These are phyloP conservation scores for Chaetomium sp. DNA, from an alignment of 2,329 filamentous ascomycete genomes.

Conservation along the genomic window DNA sequence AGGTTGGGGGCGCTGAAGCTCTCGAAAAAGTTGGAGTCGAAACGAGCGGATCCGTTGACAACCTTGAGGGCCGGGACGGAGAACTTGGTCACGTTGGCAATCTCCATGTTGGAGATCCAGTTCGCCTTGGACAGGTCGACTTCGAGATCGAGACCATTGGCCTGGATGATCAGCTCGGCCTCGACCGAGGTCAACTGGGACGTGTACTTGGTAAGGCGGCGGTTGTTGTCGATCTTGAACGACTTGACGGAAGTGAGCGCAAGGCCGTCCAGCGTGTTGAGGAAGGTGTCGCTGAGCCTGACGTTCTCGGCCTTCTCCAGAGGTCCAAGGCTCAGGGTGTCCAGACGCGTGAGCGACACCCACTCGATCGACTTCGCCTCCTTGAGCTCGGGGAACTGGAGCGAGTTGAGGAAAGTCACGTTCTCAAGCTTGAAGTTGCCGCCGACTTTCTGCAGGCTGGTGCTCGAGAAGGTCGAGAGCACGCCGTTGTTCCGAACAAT, in stretches of 20 bases:
- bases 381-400: conserved; percentile 67
- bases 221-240: conserved; percentile 91
- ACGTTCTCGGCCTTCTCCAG: conserved; percentile 69
- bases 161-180: conserved; percentile 69
- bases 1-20: conserved; percentile 68
- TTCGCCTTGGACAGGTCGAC: conserved; percentile 77
- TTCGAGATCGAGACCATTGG: conserved; percentile 74
- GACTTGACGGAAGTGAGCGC: conserved; percentile 71
- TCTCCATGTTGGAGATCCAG: conserved; percentile 77
- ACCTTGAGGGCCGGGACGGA: conserved; percentile 69
- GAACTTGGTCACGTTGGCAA: conserved; percentile 77
- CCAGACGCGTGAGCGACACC: conserved; percentile 67
- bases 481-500: conserved; percentile 61
- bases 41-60: conserved; percentile 78
- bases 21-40: conserved; percentile 76
- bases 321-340: conserved; percentile 49
- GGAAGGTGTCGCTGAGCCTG: conserved; percentile 81
- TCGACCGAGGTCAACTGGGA: conserved; percentile 78
- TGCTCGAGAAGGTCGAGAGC: conserved; percentile 64
- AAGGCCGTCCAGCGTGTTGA: conserved; percentile 77
- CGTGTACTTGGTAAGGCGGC: conserved; percentile 71
- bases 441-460: conserved; percentile 64
- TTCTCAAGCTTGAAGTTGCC: conserved; percentile 70
- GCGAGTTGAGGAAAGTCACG: conserved; percentile 67
- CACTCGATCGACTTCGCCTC: conserved; percentile 69